phyloP scores from a whole-genome alignment of 2,329 filamentous ascomycete species.

The Neocatenulostroma microsporum region DNA sequence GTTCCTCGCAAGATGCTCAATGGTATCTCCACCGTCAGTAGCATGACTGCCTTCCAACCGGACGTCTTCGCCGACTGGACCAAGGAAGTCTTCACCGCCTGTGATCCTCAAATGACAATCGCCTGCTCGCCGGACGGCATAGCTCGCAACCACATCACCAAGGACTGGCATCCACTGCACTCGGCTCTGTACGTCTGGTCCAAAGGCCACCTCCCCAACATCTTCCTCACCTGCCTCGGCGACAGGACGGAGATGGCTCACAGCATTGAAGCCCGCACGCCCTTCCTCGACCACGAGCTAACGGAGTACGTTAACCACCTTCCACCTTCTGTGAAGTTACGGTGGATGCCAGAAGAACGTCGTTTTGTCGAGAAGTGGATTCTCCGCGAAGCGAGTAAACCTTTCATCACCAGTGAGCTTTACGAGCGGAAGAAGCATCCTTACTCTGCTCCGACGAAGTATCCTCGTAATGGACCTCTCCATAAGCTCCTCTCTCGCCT shows the following conservation, averaged over 20 bases:
- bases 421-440: slow-evolving; percentile 20
- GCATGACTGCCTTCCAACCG: slow-evolving; percentile 30
- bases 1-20: slow-evolving; percentile 32
- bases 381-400: slow-evolving; percentile 19
- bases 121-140: slow-evolving; percentile 25
- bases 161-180: slow-evolving; percentile 37
- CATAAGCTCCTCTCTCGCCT: slow-evolving; percentile 13
- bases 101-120: slow-evolving; percentile 29
- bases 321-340: slow-evolving; percentile 22
- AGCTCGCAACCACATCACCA: slow-evolving; percentile 8
- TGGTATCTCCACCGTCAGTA: slow-evolving; percentile 31
- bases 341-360: slow-evolving; percentile 14
- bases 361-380: slow-evolving; percentile 20
- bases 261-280: slow-evolving; percentile 34
- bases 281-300: slow-evolving; percentile 35
- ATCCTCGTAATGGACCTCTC: slow-evolving; percentile 15
- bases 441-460: slow-evolving; percentile 18
- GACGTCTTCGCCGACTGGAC: slow-evolving; percentile 33
- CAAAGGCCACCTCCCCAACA: slow-evolving; percentile 32
- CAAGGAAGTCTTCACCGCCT: slow-evolving; percentile 18
- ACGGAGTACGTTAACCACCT: slow-evolving; percentile 34
- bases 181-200: slow-evolving; percentile 33
- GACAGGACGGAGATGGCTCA: slow-evolving; percentile 42
- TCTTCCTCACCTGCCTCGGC: slow-evolving; percentile 37
- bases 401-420: slow-evolving; percentile 21